A percentile compares a stretch with the other conserved stretches of the same genome.
These are phyloP conservation scores for Malassezia brasiliensis DNA, from an alignment of 1,284 basidiomycete genomes.

Conservation along the genomic window DNA sequence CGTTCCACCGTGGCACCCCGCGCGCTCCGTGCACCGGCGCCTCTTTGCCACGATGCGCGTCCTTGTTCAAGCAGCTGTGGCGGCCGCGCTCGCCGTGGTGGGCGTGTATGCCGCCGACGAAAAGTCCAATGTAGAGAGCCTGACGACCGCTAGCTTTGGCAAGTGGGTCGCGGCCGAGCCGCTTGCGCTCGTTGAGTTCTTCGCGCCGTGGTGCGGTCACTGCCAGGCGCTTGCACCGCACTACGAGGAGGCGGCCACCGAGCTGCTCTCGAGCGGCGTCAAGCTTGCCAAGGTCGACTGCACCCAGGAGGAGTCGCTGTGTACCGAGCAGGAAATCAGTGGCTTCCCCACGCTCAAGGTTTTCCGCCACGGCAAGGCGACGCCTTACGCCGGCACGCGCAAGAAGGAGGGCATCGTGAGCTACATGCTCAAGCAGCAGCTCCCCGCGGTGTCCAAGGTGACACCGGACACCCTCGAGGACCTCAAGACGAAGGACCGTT, in stretches of 20 bases:
- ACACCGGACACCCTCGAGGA: constrained; percentile 67
- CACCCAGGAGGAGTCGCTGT: constrained; percentile 55
- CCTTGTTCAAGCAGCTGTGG: background rate
- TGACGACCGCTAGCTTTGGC: constrained; percentile 66
- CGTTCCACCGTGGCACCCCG: constrained; percentile 3
- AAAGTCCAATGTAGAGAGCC: constrained; percentile 67
- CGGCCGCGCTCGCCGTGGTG: background rate
- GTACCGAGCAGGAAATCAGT: constrained; percentile 60
- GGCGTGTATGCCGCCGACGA: constrained; percentile 4
- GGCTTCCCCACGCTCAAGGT: constrained; percentile 90
- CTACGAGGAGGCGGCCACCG: constrained; percentile 90
- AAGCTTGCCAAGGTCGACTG: constrained; percentile 71
- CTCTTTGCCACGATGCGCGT: background rate
- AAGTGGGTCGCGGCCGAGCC: constrained; percentile 58
- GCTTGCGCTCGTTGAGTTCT: constrained; percentile 89
- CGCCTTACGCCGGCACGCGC: constrained; percentile 68
- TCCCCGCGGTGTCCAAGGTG: constrained; percentile 83
- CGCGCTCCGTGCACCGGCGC: background rate
- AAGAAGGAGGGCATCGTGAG: constrained; percentile 92
- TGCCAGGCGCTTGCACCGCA: constrained; percentile 65
- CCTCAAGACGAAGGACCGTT: constrained; percentile 78
- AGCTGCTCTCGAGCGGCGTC: constrained; percentile 74
- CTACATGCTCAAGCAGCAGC: constrained; percentile 97
- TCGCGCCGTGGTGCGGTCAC: constrained; percentile 68
- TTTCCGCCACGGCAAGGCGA: constrained; percentile 74